Evolutionary conservation across 23 red algal genomes (phyloP).

Genomic region (Chondrus crispus): DNA sequence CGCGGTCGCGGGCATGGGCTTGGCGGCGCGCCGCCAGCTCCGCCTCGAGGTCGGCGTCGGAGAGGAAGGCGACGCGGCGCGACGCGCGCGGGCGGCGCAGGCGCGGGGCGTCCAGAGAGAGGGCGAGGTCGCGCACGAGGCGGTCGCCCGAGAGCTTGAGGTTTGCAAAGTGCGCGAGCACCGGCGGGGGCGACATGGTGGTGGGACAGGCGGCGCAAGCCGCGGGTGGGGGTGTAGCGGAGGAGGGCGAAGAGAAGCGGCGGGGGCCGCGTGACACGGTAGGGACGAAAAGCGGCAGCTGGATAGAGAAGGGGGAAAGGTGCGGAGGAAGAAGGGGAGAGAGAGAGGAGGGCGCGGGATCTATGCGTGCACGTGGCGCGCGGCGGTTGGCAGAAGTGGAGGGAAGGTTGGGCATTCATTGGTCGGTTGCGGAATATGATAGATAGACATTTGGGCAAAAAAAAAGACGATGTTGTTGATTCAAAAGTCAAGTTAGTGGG

Average conservation of each 20-base stretch:
- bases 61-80: conserved; percentile 1
- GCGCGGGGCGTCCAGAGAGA: conserved; percentile 15
- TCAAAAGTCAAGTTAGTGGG: too few relatives aligned
- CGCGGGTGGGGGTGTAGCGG: neutral
- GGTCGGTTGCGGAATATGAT: too few relatives aligned
- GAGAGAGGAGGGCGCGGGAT: too few relatives aligned
- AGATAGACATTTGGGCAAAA: too few relatives aligned
- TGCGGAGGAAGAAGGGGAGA: too few relatives aligned
- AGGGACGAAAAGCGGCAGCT: neutral
- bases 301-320: neutral
- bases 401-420: too few relatives aligned
- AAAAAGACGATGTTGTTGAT: too few relatives aligned
- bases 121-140: conserved; percentile 52
- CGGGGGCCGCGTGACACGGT: too few relatives aligned
- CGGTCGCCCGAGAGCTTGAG: conserved; percentile 71
- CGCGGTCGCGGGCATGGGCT: conserved; percentile 35
- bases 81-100: neutral
- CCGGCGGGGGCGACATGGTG: conserved; percentile 6
- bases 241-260: neutral
- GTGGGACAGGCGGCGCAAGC: neutral
- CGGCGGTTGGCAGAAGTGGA: too few relatives aligned
- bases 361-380: too few relatives aligned
- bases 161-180: conserved; percentile 67
- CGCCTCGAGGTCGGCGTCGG: conserved; percentile 55
- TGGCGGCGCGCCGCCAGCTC: conserved; percentile 49